Evolutionary conservation across 108 stramenopile species (phyloP), one percentile per base, ranked within the genome.

Genomic region (Cyclotella baltica): DNA sequence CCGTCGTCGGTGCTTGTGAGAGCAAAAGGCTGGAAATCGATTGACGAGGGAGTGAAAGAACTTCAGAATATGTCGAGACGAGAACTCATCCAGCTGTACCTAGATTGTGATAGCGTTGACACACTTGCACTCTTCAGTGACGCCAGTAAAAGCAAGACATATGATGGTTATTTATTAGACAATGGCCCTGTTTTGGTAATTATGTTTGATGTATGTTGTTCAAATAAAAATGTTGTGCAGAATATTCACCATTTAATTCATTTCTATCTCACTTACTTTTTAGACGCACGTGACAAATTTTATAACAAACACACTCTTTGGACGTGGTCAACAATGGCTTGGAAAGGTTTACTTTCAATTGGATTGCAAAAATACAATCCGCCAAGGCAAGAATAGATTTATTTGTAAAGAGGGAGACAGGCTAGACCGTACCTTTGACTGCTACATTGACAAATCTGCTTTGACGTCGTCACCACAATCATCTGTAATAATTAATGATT

Each of bases 101-200:
- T 78, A 18, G 23, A 70, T 33, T 78, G 77, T 40, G 77, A 78
- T 52, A 48, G 30, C 18, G 56, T 62, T 16, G 20, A 37, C 28
- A 70, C 51, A 11, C 40, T 70, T 27, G 62, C 50, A 25, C 4
- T 40, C 1, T 62, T 64, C 43, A 61, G 16, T 25, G 20, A 20
- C 43, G 36, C 33, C 31, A 19, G 40, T 16, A 10, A 67, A 1
- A 31, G 38, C 11, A 33, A 18, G 68, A 28, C 48, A 16, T 78
- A 70, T 36, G 77, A 78, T 53, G 77, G 77, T 22, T 71, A 63
- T 64, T 22, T 78, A 46, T 47, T 78, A 28, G 59, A 53, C 1
- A 78, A 78, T 71, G 77, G 77, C 25, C 77, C 48, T 4, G 62
- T 78, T 56, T 43, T 78, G 69, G 77, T 78, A 56, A 62, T 50